Percentiles rank a stretch among this genome's conserved stretches.
Conservation (phyloP, 2,329 filamentous ascomycete species). For the Neodidymelliopsis sp. region DNA sequence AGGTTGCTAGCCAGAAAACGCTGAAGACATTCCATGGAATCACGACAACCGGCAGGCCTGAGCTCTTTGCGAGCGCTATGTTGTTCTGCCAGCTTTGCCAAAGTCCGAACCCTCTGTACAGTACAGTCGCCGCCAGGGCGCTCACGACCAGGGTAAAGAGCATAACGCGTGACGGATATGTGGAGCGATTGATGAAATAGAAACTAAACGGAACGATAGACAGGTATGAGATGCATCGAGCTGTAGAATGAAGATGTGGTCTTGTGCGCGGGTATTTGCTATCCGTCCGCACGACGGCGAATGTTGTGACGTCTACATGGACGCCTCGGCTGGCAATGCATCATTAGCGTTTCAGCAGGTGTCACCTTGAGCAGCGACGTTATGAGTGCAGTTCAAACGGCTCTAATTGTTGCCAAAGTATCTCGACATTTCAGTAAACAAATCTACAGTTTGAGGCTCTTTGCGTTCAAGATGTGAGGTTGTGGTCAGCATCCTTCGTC, state of each 20-base stretch:
- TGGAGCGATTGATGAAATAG: slow-evolving; percentile 2
- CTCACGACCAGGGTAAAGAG: slow-evolving; percentile 32
- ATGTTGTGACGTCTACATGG: slow-evolving; percentile 35
- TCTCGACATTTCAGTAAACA: neutral
- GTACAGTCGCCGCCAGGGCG: slow-evolving; percentile 37
- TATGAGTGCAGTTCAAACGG: neutral
- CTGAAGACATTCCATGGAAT: slow-evolving; percentile 58
- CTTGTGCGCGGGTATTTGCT: slow-evolving; percentile 13
- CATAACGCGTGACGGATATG: slow-evolving; percentile 6
- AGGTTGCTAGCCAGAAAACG: slow-evolving; percentile 63
- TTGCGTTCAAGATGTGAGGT: slow-evolving; percentile 2
- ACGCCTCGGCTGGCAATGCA: slow-evolving; percentile 21
- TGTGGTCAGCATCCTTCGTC: slow-evolving; percentile 6
- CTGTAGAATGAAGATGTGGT: slow-evolving; percentile 13
- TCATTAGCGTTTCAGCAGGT: slow-evolving; percentile 42
- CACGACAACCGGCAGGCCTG: slow-evolving; percentile 55
- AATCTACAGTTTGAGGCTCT: neutral
- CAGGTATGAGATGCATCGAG: slow-evolving; percentile 6
- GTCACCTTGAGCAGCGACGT: slow-evolving; percentile 5
- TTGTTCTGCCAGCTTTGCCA: slow-evolving; percentile 52
- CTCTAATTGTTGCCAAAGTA: neutral
- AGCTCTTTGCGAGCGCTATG: slow-evolving; percentile 54
- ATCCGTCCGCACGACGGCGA: slow-evolving; percentile 15
- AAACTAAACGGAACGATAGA: slow-evolving; percentile 9
- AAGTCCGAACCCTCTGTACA: slow-evolving; percentile 41